Base-by-base conservation (phyloP, 306 rosid genomes). In the Castanopsis chinensis region DNA sequence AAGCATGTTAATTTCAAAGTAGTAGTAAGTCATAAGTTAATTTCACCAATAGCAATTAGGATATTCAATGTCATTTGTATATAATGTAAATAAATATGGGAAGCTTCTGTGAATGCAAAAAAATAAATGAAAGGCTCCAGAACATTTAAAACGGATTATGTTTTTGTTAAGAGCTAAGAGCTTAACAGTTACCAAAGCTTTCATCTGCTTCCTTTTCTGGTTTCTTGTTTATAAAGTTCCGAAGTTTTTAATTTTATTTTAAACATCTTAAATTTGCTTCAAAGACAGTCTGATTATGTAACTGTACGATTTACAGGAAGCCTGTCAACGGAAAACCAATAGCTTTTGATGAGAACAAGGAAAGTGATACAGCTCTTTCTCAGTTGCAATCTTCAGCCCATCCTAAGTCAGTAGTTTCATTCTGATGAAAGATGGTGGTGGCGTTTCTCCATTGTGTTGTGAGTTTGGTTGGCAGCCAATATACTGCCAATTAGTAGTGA, bases 311-410 rank as follows among this genome's bases (percentile, higher is more conserved):
- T 71, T 58, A 74, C 96, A 95, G 99, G 91, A 93, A 95, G 75
- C 70, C 81, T 63, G 76, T 84, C n/a, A 71, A 76, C 71, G 92
- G 93, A 76, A 86, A 86, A 70, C 88, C 89, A 9, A 60, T 91
- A 33, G 80, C 74, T 25, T 93, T 89, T 56, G 93, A 95, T 71
- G 97, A 87, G 70, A 88, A 77, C 28, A 95, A 93, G 52, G 96
- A 93, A 81, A 81, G 76, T 83, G 97, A 90, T 73, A 84, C 92
- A 51, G 88, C 91, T 28, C 74, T 77, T 23, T 85, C 92, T 65
- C 86, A 80, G 79, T 51, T 85, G 81, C 88, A 91, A 74, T 64
- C 96, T 58, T 90, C 94, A 69, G 76, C 81, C 76, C 91, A 84
- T 60, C 86, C 88, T 4, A 88, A 75, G 74, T 79, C 92, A 2